A percentile compares a stretch with the other conserved stretches of the same genome.
These are phyloP conservation scores for Tulasnella sp. DNA, from an alignment of 768 basidiomycete genomes.

Conservation along the genomic window DNA sequence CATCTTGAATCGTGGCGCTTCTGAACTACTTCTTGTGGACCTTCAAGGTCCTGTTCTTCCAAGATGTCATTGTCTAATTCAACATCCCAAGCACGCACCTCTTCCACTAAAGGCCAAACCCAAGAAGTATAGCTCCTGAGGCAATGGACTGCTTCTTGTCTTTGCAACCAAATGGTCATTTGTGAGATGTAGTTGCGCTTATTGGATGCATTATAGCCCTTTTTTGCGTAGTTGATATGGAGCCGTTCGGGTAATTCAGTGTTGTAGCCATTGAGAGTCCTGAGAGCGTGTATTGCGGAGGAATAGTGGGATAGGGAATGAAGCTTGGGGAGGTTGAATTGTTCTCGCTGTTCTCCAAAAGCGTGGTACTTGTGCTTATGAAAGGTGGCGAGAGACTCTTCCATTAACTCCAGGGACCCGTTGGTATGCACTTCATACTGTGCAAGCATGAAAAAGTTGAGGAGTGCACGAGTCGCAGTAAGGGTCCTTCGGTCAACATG, in stretches of 20 bases:
- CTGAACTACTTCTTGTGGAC: background rate
- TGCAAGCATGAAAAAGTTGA: constrained; percentile 35
- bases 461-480: constrained; percentile 26
- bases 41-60: background rate
- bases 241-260: constrained; percentile 35
- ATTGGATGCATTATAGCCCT: constrained; percentile 29
- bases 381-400: constrained; percentile 28
- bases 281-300: constrained; percentile 28
- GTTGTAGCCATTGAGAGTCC: constrained; percentile 33
- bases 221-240: constrained; percentile 38
- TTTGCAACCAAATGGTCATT: background rate
- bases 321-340: constrained; percentile 37
- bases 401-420: constrained; percentile 27
- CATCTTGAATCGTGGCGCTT: background rate
- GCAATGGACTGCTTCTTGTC: background rate
- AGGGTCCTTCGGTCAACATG: constrained; percentile 22
- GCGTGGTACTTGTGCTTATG: constrained; percentile 32
- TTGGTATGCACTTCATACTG: constrained; percentile 29
- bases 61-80: background rate
- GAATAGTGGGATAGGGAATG: constrained; percentile 31
- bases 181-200: constrained; percentile 27
- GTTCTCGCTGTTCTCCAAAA: constrained; percentile 23
- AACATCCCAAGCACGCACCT: background rate
- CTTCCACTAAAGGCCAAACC: background rate
- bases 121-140: background rate